Percentiles rank a stretch among this genome's conserved stretches.
Evolutionary conservation across 2,329 filamentous ascomycete genomes (phyloP).

Genomic region (Corynespora cassiicola): DNA sequence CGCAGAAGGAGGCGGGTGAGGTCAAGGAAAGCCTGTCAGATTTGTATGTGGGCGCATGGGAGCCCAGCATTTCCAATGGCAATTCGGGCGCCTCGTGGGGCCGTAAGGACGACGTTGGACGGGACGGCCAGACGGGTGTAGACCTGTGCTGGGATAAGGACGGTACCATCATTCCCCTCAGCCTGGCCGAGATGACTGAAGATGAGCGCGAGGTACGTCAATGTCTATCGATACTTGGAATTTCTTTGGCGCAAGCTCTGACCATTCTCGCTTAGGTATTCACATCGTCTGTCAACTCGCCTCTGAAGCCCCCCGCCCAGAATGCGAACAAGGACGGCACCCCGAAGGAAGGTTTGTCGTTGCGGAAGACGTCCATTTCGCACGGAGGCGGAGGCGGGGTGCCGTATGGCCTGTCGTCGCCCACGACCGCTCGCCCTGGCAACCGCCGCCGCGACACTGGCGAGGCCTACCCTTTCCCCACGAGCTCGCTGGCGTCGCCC

Average conservation of each 20-base stretch:
- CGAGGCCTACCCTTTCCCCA: conserved; percentile 66
- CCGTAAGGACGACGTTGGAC: conserved; percentile 72
- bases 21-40: conserved; percentile 67
- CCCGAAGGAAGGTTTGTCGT: conserved; percentile 63
- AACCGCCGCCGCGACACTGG: conserved; percentile 86
- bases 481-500: conserved; percentile 64
- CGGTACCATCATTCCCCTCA: conserved; percentile 74
- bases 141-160: conserved; percentile 88
- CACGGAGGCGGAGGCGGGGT: conserved; percentile 68
- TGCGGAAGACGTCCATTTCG: conserved; percentile 84
- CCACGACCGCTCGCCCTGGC: conserved; percentile 74
- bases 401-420: conserved; percentile 75
- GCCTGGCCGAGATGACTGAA: conserved; percentile 73
- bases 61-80: conserved; percentile 75
- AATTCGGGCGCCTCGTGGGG: conserved; percentile 70
- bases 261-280: conserved; percentile 68
- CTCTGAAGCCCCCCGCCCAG: conserved; percentile 82
- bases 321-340: conserved; percentile 66
- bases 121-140: conserved; percentile 78
- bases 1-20: conserved; percentile 59
- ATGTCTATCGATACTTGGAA: conserved; percentile 2
- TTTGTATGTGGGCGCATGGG: conserved; percentile 79
- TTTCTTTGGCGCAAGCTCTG: conserved; percentile 14
- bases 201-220: conserved; percentile 68
- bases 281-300: conserved; percentile 87